Conservation (phyloP, 2,329 filamentous ascomycete species). For the Fusarium chuoi region DNA sequence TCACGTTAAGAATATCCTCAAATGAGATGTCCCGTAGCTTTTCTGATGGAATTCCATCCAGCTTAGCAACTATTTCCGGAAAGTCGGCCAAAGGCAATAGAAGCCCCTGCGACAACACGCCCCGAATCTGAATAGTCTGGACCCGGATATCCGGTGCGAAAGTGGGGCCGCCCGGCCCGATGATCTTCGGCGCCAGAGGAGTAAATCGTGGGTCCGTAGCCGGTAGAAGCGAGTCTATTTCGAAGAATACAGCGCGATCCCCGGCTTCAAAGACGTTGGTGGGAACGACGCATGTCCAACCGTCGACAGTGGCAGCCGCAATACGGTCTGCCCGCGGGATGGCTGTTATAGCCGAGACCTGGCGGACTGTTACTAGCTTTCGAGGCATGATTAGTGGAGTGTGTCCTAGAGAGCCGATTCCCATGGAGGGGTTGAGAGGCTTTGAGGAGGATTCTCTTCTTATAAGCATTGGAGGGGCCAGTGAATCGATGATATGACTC, state of each 20-base stretch:
- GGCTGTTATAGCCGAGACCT: slow-evolving; percentile 26
- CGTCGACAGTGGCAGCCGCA: slow-evolving; percentile 31
- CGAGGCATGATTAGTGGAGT: slow-evolving; percentile 25
- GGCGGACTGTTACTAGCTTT: slow-evolving; percentile 39
- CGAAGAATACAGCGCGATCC: slow-evolving; percentile 36
- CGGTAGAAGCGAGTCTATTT: slow-evolving; percentile 41
- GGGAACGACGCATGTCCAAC: slow-evolving; percentile 38
- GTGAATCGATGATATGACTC: slow-evolving; percentile 23
- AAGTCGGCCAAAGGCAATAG: slow-evolving; percentile 33
- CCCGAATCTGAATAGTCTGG: slow-evolving; percentile 29
- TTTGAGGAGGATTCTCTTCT: not conserved
- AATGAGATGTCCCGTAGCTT: slow-evolving; percentile 27
- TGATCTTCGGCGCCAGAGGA: slow-evolving; percentile 14
- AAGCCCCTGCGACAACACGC: slow-evolving; percentile 37
- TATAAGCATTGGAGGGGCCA: not conserved
- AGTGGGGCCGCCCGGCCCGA: not conserved
- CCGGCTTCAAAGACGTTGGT: slow-evolving; percentile 21
- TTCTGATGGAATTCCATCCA: not conserved
- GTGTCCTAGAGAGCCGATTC: no score
- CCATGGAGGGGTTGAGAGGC: not conserved
- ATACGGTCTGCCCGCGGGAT: slow-evolving; percentile 36
- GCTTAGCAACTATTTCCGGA: slow-evolving; percentile 17
- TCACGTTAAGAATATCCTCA: slow-evolving; percentile 31
- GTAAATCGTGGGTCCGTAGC: slow-evolving; percentile 32
- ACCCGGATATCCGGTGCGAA: slow-evolving; percentile 29